phyloP scores from a whole-genome alignment of 2,329 filamentous ascomycete genomes.

The Sarocladiaceae sp. region DNA sequence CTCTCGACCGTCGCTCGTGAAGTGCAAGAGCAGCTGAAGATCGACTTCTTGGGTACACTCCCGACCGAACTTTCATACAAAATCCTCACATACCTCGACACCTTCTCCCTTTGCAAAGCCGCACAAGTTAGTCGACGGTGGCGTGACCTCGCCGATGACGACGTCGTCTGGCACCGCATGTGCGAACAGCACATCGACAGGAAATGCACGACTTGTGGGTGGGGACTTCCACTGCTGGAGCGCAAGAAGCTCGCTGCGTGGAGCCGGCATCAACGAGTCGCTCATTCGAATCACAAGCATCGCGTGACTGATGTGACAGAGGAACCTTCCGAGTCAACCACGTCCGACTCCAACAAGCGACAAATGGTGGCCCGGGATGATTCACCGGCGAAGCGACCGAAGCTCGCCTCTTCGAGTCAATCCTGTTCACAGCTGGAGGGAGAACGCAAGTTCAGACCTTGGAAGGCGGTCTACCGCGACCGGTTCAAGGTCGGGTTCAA shows the following conservation, averaged over 20 bases:
- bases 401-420: constrained; percentile 19
- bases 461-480: constrained; percentile 97
- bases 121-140: constrained; percentile 88
- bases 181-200: constrained; percentile 94
- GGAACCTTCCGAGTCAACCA: constrained; percentile 5
- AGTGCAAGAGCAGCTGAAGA: constrained; percentile 91
- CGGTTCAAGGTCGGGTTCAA: constrained; percentile 93
- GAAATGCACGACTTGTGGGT: constrained; percentile 92
- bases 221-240: constrained; percentile 86
- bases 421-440: constrained; percentile 29
- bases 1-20: constrained; percentile 87
- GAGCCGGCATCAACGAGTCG: constrained; percentile 73
- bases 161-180: constrained; percentile 96
- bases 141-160: constrained; percentile 88
- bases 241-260: constrained; percentile 81
- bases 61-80: constrained; percentile 89
- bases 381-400: constrained; percentile 27
- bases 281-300: constrained; percentile 25
- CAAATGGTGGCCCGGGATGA: constrained; percentile 22
- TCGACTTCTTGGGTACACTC: constrained; percentile 87
- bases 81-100: constrained; percentile 88
- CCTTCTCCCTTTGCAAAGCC: constrained; percentile 88
- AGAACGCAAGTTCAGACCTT: constrained; percentile 56
- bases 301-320: constrained; percentile 2
- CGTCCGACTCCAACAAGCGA: constrained; percentile 27